Base-by-base conservation (phyloP, 768 basidiomycete species). In the Obba rivulosa region DNA sequence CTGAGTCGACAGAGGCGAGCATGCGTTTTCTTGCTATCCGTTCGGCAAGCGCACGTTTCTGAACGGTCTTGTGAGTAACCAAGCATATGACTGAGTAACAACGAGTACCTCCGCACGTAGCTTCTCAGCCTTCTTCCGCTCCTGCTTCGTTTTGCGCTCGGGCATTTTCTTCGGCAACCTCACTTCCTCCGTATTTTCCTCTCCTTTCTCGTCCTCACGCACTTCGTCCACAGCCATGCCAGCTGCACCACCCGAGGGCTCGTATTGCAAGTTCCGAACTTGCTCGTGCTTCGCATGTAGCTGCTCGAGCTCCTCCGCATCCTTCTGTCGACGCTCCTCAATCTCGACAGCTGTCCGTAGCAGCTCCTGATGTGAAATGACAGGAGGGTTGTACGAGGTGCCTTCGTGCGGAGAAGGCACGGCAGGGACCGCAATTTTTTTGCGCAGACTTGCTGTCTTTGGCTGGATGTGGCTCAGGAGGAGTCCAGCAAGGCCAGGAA, bases 381-480 rank as follows among this genome's bases (percentile, higher is more conserved):
- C 79, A 0, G 82, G 80, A 0, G 93, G 93, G 62, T 96, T 96
- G 62, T 97, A 97, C 16, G 91, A 93, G 3, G 85, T 78, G 17
- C 93, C 93, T 25, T 80, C 80, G 55, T 89, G 88, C 0, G 93
- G 93, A 3, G 81, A 68, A 1, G 70, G 57, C 0, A 92, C 77
- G 1, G 89, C 85, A 1, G 85, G 79, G 0, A 86, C 54, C 8
- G 76, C 71, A 50, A 90, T 90, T 18, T 64, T 48, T 18, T 77
- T 58, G 35, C 78, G 75, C 0, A 75, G 74, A 46, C 76, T 72
- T 9, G 62, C 60, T 3, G 70, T 62, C 0, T 68, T 56, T 5
- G 84, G 83, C 37, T 76, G 68, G 85, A 49, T 20, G 49, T n/a
- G 24, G 14, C 8, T 2, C 18, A 31, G 3, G 16, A 14, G 22